These are phyloP conservation scores for Penicillium psychrosexuale DNA, from an alignment of 2,329 filamentous ascomycete species.

Conservation along the genomic window DNA sequence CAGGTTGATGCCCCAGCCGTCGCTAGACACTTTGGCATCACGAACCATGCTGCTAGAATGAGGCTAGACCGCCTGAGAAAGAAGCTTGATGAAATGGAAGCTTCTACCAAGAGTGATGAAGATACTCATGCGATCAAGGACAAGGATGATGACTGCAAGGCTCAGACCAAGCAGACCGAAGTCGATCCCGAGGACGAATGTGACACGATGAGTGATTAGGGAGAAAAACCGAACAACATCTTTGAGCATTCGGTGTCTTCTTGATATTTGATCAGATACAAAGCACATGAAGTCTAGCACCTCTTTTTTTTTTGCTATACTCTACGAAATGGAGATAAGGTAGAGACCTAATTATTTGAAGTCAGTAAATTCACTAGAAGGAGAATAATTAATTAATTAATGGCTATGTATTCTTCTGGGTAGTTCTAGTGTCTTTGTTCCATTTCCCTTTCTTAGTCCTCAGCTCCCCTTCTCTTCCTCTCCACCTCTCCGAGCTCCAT, in stretches of 20 bases:
- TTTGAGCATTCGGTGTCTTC: neutral
- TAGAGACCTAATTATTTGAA: neutral
- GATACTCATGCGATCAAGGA: neutral
- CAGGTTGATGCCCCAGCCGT: neutral
- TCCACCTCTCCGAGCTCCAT: too few species aligned
- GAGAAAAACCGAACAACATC: neutral
- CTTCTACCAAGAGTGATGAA: neutral
- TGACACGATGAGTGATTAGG: neutral
- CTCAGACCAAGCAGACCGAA: neutral
- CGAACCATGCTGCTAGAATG: neutral
- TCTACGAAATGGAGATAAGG: neutral
- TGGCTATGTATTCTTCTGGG: too few species aligned
- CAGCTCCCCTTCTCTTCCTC: neutral
- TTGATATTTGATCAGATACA: neutral
- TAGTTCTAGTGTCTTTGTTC: neutral
- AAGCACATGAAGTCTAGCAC: neutral
- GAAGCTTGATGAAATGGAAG: constrained; percentile 1
- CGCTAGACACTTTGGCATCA: neutral
- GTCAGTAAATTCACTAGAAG: too few species aligned
- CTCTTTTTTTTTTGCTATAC: neutral
- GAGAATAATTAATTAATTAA: too few species aligned
- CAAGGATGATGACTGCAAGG: neutral
- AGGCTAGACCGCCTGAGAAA: neutral
- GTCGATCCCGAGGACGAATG: neutral
- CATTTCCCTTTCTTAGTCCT: neutral